Conservation (phyloP, 129 eudicot species). For the Oenanthe sinensis region DNA sequence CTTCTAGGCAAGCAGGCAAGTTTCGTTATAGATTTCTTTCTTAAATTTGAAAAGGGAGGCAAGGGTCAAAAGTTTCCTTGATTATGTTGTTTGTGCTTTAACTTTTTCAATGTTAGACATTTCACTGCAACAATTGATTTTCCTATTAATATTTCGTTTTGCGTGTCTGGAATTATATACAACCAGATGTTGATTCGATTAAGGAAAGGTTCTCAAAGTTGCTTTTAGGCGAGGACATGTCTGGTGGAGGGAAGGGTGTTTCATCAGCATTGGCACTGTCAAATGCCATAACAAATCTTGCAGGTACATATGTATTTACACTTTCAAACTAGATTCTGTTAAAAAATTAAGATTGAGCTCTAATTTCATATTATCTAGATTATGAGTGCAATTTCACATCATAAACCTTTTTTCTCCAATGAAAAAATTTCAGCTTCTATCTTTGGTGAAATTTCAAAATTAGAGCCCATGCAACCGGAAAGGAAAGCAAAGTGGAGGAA, state of each 20-base stretch:
- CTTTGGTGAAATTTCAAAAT: background rate
- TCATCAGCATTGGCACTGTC: constrained; percentile 22
- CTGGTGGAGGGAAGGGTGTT: constrained; percentile 23
- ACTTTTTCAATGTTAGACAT: background rate
- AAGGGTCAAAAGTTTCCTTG: background rate
- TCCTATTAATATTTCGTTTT: background rate
- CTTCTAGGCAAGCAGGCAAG: background rate
- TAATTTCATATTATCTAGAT: background rate
- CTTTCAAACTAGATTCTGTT: background rate
- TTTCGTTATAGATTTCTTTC: background rate
- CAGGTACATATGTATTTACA: background rate
- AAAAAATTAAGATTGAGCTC: background rate
- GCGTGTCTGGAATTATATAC: background rate
- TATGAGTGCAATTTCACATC: background rate
- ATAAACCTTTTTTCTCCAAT: background rate
- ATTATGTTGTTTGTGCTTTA: background rate
- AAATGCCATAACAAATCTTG: constrained; percentile 20
- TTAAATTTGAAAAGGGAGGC: background rate
- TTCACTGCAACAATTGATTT: background rate
- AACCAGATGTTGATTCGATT: constrained; percentile 7
- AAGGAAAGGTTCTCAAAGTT: constrained; percentile 18
- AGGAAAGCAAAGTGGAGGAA: constrained; percentile 6
- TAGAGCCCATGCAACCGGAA: constrained; percentile 10
- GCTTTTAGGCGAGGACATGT: constrained; percentile 20
- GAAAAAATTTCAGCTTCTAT: constrained; percentile 6